Evolutionary conservation across 805 yeast species (phyloP), one percentile per base, ranked within the genome.

Genomic region (Brettanomyces custersianus): DNA sequence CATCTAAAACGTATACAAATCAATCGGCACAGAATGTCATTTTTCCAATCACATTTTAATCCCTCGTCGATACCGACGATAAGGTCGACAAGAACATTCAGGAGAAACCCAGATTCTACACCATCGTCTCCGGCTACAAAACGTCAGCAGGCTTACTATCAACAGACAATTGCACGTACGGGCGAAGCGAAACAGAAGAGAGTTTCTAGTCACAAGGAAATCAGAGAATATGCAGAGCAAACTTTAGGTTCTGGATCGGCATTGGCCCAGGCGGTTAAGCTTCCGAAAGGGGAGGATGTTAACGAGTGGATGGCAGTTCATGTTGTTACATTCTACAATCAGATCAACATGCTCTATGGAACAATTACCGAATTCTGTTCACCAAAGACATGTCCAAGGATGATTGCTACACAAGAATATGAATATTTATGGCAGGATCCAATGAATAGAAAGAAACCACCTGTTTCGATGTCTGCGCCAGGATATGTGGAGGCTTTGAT

Each of bases 241-340:
- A 90, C 98, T 0, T 66, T 92, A 34, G 98, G 98, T 0, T 81
- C 96, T 0, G 94, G 90, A 24, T 79, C 90, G 22, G 88, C 88
- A 2, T 66, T 92, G 44, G 82, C 83, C 19, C 94, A 86, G 57
- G 97, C 97, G 0, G 97, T 90, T 17, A 82, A 82, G 52, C 65
- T 92, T 20, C 98, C 98, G 13, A 82, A 74, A 47, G 97, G 92
- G 41, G 98, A 90, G 59, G 92, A 85, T 49, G 54, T 77, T 37
- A 80, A 81, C 49, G 98, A 90, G 57, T 90, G 98, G 98, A 61
- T 90, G 38, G 97, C 98, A 0, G 94, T 88, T 10, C 95, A 90
- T 55, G 92, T 90, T n/a, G 96, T 88, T 13, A 97, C 90, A 58
- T 92, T 90, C 54, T 90, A 84, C 62, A 88, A 88, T 56, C 98